phyloP scores from a whole-genome alignment of 352 stramenopile genomes.

The Phytophthora syringae region DNA sequence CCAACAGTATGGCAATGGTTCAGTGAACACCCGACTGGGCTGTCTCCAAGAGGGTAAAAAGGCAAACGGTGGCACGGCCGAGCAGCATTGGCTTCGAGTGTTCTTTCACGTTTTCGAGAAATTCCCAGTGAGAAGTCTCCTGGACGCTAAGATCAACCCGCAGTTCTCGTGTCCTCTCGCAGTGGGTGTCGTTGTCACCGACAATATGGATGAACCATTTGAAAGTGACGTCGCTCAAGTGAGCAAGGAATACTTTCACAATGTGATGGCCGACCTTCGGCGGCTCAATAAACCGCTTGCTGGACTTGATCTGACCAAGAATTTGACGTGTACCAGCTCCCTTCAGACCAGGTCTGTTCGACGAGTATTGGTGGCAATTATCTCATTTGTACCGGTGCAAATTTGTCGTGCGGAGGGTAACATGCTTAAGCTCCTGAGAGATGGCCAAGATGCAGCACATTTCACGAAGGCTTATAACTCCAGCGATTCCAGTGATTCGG shows the following conservation, averaged over 20 bases:
- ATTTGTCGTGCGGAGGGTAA: constrained; percentile 76
- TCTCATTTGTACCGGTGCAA: constrained; percentile 73
- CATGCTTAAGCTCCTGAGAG: constrained; percentile 49
- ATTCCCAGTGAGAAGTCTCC: constrained; percentile 35
- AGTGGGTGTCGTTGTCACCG: constrained; percentile 6
- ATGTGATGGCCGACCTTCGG: constrained; percentile 53
- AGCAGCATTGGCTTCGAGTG: constrained; percentile 16
- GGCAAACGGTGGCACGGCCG: neutral
- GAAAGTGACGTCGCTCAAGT: neutral
- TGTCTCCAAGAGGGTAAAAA: neutral
- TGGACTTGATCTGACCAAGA: constrained; percentile 16
- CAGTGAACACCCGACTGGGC: neutral
- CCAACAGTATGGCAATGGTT: constrained; percentile 25
- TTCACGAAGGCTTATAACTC: neutral
- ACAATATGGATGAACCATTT: no score
- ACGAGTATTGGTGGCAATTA: constrained; percentile 19
- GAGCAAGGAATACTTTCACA: constrained; percentile 30
- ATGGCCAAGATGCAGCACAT: constrained; percentile 40
- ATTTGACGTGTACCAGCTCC: constrained; percentile 7
- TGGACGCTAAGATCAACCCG: constrained; percentile 11
- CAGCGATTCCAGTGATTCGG: constrained; percentile 5
- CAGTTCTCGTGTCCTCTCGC: neutral
- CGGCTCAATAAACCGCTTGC: constrained; percentile 42
- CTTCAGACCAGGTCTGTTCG: constrained; percentile 47
- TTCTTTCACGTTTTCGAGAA: constrained; percentile 58